phyloP scores from a whole-genome alignment of 768 basidiomycete genomes.

The Pleurotus eryngii region DNA sequence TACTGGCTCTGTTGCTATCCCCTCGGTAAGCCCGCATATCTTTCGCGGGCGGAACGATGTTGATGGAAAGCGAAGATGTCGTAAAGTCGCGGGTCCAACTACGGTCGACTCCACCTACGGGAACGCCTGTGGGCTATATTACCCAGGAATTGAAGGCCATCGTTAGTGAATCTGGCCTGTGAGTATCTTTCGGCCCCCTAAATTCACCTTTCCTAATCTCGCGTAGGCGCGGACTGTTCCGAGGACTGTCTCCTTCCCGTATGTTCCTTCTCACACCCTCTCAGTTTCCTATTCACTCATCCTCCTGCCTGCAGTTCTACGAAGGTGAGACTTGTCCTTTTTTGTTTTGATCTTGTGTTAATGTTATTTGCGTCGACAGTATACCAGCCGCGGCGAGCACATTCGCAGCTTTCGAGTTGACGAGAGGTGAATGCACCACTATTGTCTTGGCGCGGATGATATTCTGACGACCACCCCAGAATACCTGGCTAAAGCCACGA shows the following conservation, averaged over 20 bases:
- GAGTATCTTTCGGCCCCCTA: constrained; percentile 25
- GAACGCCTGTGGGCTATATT: constrained; percentile 78
- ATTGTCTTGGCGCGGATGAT: background rate
- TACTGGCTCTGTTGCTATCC: constrained; percentile 97
- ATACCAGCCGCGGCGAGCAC: constrained; percentile 91
- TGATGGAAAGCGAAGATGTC: constrained; percentile 53
- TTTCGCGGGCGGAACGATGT: background rate
- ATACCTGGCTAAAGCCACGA: constrained; percentile 33
- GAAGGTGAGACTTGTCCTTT: background rate
- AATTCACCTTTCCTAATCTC: background rate
- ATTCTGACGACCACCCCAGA: constrained; percentile 19
- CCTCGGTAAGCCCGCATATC: constrained; percentile 43
- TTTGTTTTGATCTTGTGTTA: background rate
- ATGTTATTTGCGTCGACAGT: constrained; percentile 32
- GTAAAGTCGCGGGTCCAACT: constrained; percentile 91
- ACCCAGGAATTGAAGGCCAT: constrained; percentile 62
- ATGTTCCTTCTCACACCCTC: constrained; percentile 23
- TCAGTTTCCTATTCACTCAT: background rate
- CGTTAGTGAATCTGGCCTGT: constrained; percentile 71
- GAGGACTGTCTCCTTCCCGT: constrained; percentile 77
- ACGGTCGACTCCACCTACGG: constrained; percentile 65
- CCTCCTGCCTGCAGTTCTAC: background rate
- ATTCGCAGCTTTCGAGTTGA: constrained; percentile 86
- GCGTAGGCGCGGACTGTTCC: constrained; percentile 61
- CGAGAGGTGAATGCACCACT: constrained; percentile 47